Conservation (phyloP, 2,329 filamentous ascomycete species). For the Pseudocercospora macadamiae region DNA sequence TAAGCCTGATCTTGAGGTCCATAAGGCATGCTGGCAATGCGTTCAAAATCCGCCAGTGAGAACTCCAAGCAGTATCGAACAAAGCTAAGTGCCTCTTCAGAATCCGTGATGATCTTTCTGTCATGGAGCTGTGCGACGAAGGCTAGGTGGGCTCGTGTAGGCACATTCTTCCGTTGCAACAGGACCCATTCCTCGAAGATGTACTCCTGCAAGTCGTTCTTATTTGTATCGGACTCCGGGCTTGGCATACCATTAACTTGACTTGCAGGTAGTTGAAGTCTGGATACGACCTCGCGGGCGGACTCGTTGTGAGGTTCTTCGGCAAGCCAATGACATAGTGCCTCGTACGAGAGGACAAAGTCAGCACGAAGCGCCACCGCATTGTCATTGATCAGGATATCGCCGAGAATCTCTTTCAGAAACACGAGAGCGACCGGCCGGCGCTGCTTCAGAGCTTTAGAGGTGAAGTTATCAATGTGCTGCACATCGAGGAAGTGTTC, state of each 20-base stretch:
- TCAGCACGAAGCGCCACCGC: conserved; percentile 81
- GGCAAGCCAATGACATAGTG: conserved; percentile 77
- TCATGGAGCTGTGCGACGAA: conserved; percentile 86
- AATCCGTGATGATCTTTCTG: conserved; percentile 69
- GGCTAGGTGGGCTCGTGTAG: conserved; percentile 69
- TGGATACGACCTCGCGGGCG: conserved; percentile 72
- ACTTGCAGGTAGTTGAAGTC: conserved; percentile 59
- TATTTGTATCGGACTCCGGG: conserved; percentile 61
- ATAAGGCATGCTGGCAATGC: conserved; percentile 61
- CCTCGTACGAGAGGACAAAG: conserved; percentile 80
- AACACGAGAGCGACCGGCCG: conserved; percentile 76
- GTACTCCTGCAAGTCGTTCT: conserved; percentile 87
- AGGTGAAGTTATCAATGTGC: conserved; percentile 64
- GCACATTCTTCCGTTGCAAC: conserved; percentile 75
- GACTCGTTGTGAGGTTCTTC: conserved; percentile 69
- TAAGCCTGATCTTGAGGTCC: conserved; percentile 64
- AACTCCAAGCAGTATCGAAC: conserved; percentile 79
- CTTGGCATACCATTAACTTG: conserved; percentile 61
- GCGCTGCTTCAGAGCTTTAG: conserved; percentile 70
- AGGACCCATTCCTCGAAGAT: conserved; percentile 95
- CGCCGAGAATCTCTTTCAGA: conserved; percentile 76
- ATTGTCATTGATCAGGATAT: conserved; percentile 75
- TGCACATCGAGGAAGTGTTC: conserved; percentile 64
- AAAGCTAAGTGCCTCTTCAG: conserved; percentile 78
- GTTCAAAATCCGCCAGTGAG: conserved; percentile 77